A percentile compares a stretch with the other conserved stretches of the same genome.
phyloP scores from a whole-genome alignment of 1,139 yeast genomes.

The Komagataea norvegica region DNA sequence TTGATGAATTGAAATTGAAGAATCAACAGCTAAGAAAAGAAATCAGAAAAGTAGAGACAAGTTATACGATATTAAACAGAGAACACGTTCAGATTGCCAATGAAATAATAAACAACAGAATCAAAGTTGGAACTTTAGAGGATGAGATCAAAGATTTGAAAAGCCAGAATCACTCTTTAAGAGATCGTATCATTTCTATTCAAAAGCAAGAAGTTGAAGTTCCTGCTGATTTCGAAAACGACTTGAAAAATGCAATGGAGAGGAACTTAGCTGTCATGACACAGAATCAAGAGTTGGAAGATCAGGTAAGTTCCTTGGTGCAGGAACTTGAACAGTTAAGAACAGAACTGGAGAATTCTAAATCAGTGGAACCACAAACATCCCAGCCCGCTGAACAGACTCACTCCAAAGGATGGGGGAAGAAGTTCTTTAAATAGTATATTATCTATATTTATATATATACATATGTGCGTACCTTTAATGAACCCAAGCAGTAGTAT shows the following conservation, averaged over 20 bases:
- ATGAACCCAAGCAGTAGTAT: not conserved
- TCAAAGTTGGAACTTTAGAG: constrained; percentile 58
- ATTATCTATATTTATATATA: not conserved
- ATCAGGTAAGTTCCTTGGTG: constrained; percentile 33
- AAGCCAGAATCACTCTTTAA: constrained; percentile 40
- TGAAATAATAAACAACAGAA: constrained; percentile 61
- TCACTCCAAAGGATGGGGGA: constrained; percentile 15
- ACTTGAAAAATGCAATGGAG: constrained; percentile 49
- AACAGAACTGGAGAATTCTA: constrained; percentile 8
- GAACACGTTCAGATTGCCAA: constrained; percentile 80
- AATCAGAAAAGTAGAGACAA: constrained; percentile 68
- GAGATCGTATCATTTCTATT: constrained; percentile 29
- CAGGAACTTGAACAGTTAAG: constrained; percentile 26
- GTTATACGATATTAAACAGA: constrained; percentile 62
- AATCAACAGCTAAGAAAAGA: constrained; percentile 74
- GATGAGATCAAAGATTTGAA: constrained; percentile 59
- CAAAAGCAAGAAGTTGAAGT: constrained; percentile 30
- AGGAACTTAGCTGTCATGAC: constrained; percentile 56
- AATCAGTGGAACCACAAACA: not conserved
- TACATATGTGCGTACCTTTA: constrained; percentile 11
- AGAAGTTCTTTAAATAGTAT: constrained; percentile 16
- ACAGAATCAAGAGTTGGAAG: constrained; percentile 48
- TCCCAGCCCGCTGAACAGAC: not conserved
- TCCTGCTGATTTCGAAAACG: constrained; percentile 39
- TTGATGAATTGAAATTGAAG: constrained; percentile 55